phyloP scores from a whole-genome alignment of 306 rosid genomes.

The Carpinus fangiana region DNA sequence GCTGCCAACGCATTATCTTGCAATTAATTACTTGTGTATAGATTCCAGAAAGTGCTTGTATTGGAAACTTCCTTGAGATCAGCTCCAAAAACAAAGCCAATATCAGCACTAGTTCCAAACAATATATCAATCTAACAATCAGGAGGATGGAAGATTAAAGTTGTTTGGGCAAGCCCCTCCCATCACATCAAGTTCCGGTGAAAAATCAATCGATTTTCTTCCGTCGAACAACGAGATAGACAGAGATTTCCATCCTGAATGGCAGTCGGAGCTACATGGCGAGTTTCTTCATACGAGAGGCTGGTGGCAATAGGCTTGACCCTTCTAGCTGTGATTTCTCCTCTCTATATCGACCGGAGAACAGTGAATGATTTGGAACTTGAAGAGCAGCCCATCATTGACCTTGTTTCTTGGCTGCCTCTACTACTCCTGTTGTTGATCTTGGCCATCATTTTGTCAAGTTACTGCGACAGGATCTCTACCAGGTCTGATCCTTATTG shows the following conservation, averaged over 20 bases:
- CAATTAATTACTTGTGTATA: too few relatives aligned
- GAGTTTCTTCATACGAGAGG: conserved; percentile 60
- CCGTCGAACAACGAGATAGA: background rate
- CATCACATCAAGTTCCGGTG: background rate
- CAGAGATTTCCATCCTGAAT: conserved; percentile 31
- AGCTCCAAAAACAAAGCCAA: background rate
- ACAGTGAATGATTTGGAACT: conserved; percentile 47
- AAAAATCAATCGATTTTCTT: background rate
- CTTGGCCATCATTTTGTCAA: conserved; percentile 48
- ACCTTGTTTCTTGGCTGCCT: conserved; percentile 52
- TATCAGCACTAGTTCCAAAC: background rate
- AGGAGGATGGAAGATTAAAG: background rate
- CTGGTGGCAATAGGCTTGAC: conserved; percentile 54
- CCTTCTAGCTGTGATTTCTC: conserved; percentile 77
- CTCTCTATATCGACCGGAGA: conserved; percentile 66
- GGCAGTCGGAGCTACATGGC: conserved; percentile 48
- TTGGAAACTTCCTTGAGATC: conserved; percentile 10
- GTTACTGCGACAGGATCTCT: conserved; percentile 50
- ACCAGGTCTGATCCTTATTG: conserved; percentile 72
- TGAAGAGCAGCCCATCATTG: conserved; percentile 44
- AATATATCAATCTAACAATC: background rate
- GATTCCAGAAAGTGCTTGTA: background rate
- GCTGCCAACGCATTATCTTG: conserved; percentile 24
- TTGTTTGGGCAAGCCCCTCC: background rate
- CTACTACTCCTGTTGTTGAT: conserved; percentile 61